phyloP scores from a whole-genome alignment of 768 basidiomycete genomes.

The Pisolithus microcarpus region DNA sequence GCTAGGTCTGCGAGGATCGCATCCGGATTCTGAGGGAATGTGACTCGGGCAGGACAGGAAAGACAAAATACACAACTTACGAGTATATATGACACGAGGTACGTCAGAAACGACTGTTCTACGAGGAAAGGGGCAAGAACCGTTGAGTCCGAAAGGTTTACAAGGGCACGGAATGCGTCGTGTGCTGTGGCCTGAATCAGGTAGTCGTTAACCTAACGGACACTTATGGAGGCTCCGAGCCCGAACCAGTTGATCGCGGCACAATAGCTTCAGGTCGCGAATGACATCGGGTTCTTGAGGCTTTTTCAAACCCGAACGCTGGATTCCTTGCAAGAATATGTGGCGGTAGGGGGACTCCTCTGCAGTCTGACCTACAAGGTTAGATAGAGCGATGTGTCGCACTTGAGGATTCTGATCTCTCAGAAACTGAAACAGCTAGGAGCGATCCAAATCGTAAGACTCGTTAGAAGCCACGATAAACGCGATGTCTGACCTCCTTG shows the following conservation, averaged over 20 bases:
- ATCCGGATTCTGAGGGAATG: conserved; percentile 63
- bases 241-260: conserved; percentile 73
- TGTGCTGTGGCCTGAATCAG: conserved; percentile 71
- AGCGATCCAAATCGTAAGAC: conserved; percentile 7
- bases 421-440: conserved; percentile 78
- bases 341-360: conserved; percentile 61
- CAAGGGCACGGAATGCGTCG: conserved; percentile 88
- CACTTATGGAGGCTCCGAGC: conserved; percentile 24
- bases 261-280: conserved; percentile 77
- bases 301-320: conserved; percentile 50
- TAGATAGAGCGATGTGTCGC: conserved; percentile 77
- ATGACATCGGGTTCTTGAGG: conserved; percentile 61
- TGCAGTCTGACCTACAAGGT: conserved; percentile 75
- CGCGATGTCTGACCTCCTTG: conserved; percentile 27
- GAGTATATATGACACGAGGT: conserved; percentile 84
- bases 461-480: not conserved
- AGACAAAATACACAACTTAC: conserved; percentile 39
- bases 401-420: conserved; percentile 83
- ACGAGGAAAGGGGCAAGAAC: conserved; percentile 58
- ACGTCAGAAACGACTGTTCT: conserved; percentile 67
- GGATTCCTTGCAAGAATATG: conserved; percentile 66
- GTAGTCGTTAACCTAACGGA: conserved; percentile 8
- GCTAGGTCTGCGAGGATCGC: conserved; percentile 90
- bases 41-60: conserved; percentile 5
- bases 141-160: conserved; percentile 87